These are phyloP conservation scores for Quercus berberidifolia DNA, from an alignment of 306 rosid genomes.

Conservation along the genomic window DNA sequence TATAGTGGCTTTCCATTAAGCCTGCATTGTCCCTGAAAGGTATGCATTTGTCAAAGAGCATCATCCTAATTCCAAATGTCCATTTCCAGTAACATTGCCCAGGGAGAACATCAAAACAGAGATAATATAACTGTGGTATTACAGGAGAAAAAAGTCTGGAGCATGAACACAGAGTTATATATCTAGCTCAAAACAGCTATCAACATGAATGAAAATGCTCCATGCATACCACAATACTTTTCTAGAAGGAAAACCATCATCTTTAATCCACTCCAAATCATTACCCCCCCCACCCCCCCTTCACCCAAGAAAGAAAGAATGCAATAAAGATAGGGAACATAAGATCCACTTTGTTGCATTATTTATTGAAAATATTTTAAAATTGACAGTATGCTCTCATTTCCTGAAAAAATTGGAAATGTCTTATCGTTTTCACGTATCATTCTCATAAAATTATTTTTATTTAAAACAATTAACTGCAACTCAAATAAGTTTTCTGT, in stretches of 20 bases:
- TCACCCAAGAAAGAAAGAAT: background rate
- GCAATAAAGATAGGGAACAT: background rate
- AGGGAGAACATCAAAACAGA: background rate
- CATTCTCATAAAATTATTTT: background rate
- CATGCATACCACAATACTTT: background rate
- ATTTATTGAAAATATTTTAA: background rate
- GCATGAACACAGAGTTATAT: background rate
- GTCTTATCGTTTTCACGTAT: background rate
- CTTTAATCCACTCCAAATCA: background rate
- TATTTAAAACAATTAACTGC: background rate
- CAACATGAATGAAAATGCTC: background rate
- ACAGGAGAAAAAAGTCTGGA: background rate
- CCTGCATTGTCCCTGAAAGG: conserved; percentile 75
- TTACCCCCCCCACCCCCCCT: background rate
- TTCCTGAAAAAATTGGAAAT: background rate
- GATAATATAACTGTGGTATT: background rate
- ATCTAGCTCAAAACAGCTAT: background rate
- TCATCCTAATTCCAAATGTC: conserved; percentile 19
- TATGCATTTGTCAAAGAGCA: conserved; percentile 15
- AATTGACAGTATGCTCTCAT: background rate
- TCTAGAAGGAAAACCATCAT: background rate
- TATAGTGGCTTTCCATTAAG: conserved; percentile 86
- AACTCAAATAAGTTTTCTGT: background rate
- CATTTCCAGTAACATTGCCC: background rate
- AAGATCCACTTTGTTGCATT: background rate